Base-by-base conservation (phyloP, 2,329 filamentous ascomycete genomes). In the Sporothrix pseudoabietina region DNA sequence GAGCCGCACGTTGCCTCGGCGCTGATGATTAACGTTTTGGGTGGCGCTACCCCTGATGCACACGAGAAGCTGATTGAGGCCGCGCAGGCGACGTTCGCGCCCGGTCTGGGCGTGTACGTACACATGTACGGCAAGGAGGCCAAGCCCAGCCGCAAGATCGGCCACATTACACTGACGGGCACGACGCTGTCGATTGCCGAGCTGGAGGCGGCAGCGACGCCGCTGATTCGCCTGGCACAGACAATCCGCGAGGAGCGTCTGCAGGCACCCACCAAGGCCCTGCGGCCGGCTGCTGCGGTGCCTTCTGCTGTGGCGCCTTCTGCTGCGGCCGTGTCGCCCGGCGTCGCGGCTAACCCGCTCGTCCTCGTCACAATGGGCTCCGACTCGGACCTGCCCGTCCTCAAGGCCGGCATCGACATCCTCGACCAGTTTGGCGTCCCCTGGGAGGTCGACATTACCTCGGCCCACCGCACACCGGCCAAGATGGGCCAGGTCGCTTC, bases 101-200 rank as follows among this genome's bases (percentile, higher is more conserved):
- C 44, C 12, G 57, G 61, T 52, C 84, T 85, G 75, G 87, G 85
- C 70, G 82, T 87, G 16, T 87, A 85, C 71, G 86, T 98, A 12
- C 95, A 99, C 79, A 88, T 98, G 65, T 99, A 99, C 83, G 94
- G 94, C 78, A 98, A 98, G 83, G 89, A 88, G 65, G 92, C 94
- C 35, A 93, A 94, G 78, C 93, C 93, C 4, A 92, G 93, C 47
- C 91, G 96, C 63, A 99, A 98, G 82, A 98, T 98, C 84, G 95
- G 95, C 12, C 96, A 99, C 81, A 89, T 99, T 77, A 98, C 94
- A 0, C 83, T 97, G 52, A 92, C 92, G 1, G 90, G 90, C 0
- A 85, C 87, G 14, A 89, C 88, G 0, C 89, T 94, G 79, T 52
- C 44, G 6, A 83, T 87, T 52, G 86, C 90, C 77, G 89, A 91